Evolutionary conservation across 169 alveolate genomes (phyloP).

Genomic region (Eimeria zaria): DNA sequence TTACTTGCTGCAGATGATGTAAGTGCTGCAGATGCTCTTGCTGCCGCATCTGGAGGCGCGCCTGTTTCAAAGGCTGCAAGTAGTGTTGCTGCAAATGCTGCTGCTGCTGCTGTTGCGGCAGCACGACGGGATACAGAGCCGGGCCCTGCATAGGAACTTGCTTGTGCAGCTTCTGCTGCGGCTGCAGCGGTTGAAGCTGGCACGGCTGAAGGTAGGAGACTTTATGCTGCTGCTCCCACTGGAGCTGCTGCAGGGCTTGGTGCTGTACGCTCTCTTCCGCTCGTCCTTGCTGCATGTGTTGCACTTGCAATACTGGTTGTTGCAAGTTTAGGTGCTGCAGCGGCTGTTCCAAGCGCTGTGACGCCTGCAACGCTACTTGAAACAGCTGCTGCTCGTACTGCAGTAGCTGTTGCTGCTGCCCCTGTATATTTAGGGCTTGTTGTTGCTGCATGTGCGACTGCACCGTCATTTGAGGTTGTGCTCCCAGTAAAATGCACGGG

Average conservation of each 20-base stretch:
- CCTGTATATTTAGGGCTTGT: not conserved
- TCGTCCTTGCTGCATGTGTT: not conserved
- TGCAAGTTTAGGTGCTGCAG: constrained; percentile 1
- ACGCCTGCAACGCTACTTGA: constrained; percentile 13
- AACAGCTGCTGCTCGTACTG: constrained; percentile 40
- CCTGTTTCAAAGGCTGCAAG: constrained; percentile 15
- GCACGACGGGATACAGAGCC: not conserved
- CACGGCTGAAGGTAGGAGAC: not conserved
- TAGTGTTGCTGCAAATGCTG: constrained; percentile 17
- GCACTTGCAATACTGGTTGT: not conserved
- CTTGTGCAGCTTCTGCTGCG: constrained; percentile 7
- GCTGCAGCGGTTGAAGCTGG: constrained; percentile 40
- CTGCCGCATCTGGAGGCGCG: not conserved
- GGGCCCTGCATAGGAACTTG: not conserved
- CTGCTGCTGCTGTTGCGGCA: constrained; percentile 24
- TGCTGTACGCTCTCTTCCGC: not conserved
- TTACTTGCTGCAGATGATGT: not conserved
- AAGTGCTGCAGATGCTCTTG: constrained; percentile 19
- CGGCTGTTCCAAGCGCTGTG: not conserved
- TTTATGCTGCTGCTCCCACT: constrained; percentile 12
- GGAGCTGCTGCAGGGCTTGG: not conserved
- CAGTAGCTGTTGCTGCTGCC: constrained; percentile 18
- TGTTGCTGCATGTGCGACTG: not conserved
- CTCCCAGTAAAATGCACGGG: not conserved
- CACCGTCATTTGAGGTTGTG: not conserved